phyloP scores from a whole-genome alignment of 345 rosid species.

The Eucalyptus pumila region DNA sequence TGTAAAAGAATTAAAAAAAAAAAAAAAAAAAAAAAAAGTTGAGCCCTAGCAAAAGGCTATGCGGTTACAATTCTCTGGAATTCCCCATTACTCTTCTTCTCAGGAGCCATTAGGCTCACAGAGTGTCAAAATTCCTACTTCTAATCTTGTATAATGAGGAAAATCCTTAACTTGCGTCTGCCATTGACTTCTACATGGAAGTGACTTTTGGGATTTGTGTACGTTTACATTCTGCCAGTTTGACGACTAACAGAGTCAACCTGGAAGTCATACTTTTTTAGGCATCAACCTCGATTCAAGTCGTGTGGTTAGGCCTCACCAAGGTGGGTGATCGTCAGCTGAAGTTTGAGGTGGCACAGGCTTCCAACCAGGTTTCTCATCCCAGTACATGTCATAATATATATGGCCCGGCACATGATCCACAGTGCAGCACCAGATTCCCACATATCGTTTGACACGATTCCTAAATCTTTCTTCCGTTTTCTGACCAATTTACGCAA shows the following conservation, averaged over 20 bases:
- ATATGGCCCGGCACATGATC: slow-evolving; percentile 79
- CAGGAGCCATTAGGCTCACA: not conserved
- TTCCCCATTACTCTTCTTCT: not conserved
- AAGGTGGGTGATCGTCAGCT: slow-evolving; percentile 71
- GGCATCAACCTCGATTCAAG: not conserved
- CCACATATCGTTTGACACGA: slow-evolving; percentile 66
- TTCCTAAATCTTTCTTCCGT: slow-evolving; percentile 66
- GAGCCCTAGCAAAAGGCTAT: not conserved
- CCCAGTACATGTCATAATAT: slow-evolving; percentile 96
- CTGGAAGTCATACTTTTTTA: not conserved
- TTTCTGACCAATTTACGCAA: slow-evolving; percentile 16
- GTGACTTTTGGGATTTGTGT: not conserved
- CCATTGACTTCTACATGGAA: not conserved
- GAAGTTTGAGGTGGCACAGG: slow-evolving; percentile 68
- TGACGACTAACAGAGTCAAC: not conserved
- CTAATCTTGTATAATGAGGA: not conserved
- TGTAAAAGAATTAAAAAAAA: not conserved
- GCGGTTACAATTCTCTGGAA: not conserved
- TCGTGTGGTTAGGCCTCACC: slow-evolving; percentile 6
- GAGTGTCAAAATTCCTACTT: not conserved
- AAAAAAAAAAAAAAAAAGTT: not conserved
- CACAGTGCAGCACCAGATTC: slow-evolving; percentile 93
- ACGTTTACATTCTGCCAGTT: not conserved
- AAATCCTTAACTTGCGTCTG: not conserved
- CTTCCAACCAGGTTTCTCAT: slow-evolving; percentile 91